Conservation (phyloP, 2,329 filamentous ascomycete genomes). For the Cercospora sp. region DNA sequence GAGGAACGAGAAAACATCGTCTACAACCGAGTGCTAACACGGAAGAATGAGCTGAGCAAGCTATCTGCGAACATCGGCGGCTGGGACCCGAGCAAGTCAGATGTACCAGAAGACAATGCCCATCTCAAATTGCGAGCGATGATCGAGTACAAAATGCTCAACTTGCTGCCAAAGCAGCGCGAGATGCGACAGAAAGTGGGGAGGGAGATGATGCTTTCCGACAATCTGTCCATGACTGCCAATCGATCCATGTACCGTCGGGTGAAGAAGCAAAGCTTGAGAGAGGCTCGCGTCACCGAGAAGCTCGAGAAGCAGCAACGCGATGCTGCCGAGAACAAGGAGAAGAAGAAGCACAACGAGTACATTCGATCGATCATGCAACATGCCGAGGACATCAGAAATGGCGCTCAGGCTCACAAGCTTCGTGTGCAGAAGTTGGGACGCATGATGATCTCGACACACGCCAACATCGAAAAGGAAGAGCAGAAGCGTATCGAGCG, state of each 20-base stretch:
- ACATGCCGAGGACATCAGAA: conserved; percentile 76
- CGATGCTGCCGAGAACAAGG: conserved; percentile 89
- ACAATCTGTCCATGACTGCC: conserved; percentile 95
- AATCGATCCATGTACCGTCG: conserved; percentile 88
- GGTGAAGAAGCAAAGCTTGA: conserved; percentile 94
- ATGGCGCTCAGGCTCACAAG: conserved; percentile 65
- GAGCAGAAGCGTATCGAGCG: conserved; percentile 98
- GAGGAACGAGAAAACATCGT: conserved; percentile 85
- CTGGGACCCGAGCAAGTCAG: conserved; percentile 74
- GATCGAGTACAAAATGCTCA: conserved; percentile 92
- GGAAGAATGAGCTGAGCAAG: conserved; percentile 79
- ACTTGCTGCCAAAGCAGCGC: conserved; percentile 84
- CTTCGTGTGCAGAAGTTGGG: conserved; percentile 82
- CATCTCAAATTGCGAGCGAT: conserved; percentile 82
- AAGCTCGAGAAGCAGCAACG: conserved; percentile 99
- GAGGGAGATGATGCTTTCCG: conserved; percentile 89
- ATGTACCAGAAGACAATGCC: conserved; percentile 71
- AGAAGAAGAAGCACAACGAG: conserved; percentile 96
- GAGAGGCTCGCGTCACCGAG: conserved; percentile 95
- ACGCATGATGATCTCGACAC: conserved; percentile 82
- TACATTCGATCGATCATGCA: conserved; percentile 84
- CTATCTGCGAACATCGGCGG: conserved; percentile 82
- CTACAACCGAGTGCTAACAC: conserved; percentile 84
- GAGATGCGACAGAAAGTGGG: conserved; percentile 82
- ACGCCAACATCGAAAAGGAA: conserved; percentile 97